A percentile compares a stretch with the other conserved stretches of the same genome.
Conservation (phyloP, 306 rosid genomes). For the Fragaria vesca region DNA sequence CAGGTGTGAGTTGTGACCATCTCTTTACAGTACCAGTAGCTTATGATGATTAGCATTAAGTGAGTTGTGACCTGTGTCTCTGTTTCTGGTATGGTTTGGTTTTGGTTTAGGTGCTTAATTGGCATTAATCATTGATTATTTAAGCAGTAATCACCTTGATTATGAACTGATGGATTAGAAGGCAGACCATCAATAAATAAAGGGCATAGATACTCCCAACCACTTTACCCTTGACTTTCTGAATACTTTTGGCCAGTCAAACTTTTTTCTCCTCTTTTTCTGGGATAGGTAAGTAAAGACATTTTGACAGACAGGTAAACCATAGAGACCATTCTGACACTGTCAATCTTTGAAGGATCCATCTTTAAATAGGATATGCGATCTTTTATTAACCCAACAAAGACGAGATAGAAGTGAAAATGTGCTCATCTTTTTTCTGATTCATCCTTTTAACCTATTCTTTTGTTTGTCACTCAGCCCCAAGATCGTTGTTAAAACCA, state of each 20-base stretch:
- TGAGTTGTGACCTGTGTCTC: background rate
- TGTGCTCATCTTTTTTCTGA: background rate
- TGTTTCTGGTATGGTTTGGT: background rate
- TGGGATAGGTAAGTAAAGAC: background rate
- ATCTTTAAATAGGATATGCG: no score
- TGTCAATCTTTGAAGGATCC: background rate
- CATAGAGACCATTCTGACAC: background rate
- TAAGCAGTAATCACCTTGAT: background rate
- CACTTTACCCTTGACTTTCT: background rate
- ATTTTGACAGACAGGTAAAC: conserved; percentile 3
- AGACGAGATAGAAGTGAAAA: background rate
- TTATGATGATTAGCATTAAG: background rate
- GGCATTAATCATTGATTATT: background rate
- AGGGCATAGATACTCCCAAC: background rate
- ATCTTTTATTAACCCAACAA: no score
- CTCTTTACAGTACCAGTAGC: background rate
- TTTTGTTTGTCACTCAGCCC: background rate
- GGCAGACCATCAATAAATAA: background rate
- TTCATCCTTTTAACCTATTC: background rate
- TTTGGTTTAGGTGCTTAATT: background rate
- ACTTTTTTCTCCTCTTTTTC: background rate
- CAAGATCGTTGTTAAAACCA: background rate
- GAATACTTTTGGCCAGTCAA: background rate
- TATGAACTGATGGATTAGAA: background rate
- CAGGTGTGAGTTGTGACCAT: background rate